These are phyloP conservation scores for Striga asiatica DNA, from an alignment of 257 asterid species.

Conservation along the genomic window DNA sequence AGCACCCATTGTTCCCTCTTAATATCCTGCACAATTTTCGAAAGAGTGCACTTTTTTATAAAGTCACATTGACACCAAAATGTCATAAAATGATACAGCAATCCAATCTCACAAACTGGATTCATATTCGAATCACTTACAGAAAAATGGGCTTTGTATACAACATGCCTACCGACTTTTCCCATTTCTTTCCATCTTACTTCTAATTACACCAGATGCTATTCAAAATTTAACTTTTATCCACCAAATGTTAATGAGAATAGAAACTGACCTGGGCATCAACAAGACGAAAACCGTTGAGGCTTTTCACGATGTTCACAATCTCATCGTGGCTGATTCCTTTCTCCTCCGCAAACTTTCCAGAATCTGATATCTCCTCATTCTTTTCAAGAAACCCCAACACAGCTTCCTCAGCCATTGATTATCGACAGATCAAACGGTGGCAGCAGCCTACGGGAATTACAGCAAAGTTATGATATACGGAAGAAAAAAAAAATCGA, in stretches of 20 bases:
- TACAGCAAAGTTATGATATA: no score
- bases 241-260: no score
- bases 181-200: not conserved
- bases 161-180: not conserved
- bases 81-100: slow-evolving; percentile 1
- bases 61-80: not conserved
- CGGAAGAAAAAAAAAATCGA: no score
- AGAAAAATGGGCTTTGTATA: not conserved
- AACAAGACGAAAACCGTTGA: slow-evolving; percentile 61
- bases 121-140: not conserved
- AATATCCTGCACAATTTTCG: slow-evolving; percentile 48
- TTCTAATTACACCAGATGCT: not conserved
- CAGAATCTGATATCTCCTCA: slow-evolving; percentile 57
- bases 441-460: slow-evolving; percentile 1
- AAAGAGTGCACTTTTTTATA: not conserved
- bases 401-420: slow-evolving; percentile 83
- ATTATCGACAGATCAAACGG: not conserved
- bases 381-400: slow-evolving; percentile 49
- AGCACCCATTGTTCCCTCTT: slow-evolving; percentile 80
- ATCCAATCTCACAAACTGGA: not conserved
- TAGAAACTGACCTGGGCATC: slow-evolving; percentile 48
- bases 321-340: slow-evolving; percentile 74
- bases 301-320: slow-evolving; percentile 75
- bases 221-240: not conserved
- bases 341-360: slow-evolving; percentile 52